phyloP scores from a whole-genome alignment of 202 grass and related monocot genomes.

The Thinopyrum obtusiflorum region DNA sequence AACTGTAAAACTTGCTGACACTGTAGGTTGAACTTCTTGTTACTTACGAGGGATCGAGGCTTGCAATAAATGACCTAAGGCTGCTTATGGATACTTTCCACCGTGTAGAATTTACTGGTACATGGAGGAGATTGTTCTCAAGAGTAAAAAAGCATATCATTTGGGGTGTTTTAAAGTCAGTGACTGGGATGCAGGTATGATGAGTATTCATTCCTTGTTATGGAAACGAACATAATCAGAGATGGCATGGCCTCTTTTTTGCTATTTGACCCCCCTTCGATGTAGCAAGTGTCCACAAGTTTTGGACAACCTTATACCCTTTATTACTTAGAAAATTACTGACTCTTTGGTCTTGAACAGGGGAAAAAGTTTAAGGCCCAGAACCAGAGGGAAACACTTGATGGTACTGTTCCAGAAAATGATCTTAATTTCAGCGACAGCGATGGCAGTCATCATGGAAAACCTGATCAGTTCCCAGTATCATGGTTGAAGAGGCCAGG shows the following conservation, averaged over 20 bases:
- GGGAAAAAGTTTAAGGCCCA: constrained; percentile 87
- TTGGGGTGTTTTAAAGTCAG: constrained; percentile 96
- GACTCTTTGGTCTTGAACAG: constrained; percentile 38
- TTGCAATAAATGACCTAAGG: constrained; percentile 91
- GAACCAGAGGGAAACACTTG: constrained; percentile 60
- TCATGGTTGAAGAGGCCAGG: constrained; percentile 80
- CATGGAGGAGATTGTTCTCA: constrained; percentile 92
- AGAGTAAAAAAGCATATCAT: constrained; percentile 96
- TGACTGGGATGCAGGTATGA: constrained; percentile 87
- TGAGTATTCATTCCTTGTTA: constrained; percentile 1
- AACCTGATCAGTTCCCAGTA: constrained; percentile 68
- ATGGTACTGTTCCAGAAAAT: constrained; percentile 57
- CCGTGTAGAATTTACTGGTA: constrained; percentile 78
- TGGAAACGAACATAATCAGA: not conserved
- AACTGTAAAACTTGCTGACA: constrained; percentile 23
- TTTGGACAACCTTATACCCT: not conserved
- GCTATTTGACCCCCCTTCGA: constrained; percentile 10
- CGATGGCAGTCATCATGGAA: constrained; percentile 57
- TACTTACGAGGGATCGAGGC: constrained; percentile 96
- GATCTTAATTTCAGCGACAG: constrained; percentile 78
- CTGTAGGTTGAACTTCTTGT: constrained; percentile 92
- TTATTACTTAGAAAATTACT: not conserved
- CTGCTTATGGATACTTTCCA: constrained; percentile 98
- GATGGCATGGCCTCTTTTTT: not conserved
- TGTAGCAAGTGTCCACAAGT: not conserved